phyloP scores from a whole-genome alignment of 2,329 filamentous ascomycete genomes.

The Exophiala sp. region DNA sequence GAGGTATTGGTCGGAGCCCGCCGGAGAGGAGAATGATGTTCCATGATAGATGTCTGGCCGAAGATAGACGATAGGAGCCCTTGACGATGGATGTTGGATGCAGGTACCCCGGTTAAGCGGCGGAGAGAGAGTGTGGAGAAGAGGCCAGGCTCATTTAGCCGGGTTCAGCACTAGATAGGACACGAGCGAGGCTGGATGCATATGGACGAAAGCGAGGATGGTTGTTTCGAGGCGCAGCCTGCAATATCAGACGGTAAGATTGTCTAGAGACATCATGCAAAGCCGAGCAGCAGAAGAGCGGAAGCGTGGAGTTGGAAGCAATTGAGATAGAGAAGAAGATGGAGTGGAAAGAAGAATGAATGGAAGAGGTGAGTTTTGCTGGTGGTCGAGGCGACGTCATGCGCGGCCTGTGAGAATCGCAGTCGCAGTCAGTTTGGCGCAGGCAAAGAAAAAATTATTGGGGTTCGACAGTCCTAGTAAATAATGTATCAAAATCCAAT shows the following conservation, averaged over 20 bases:
- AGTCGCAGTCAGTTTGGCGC: neutral
- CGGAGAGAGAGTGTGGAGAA: conserved; percentile 3
- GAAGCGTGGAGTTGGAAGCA: no score
- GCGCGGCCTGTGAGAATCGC: neutral
- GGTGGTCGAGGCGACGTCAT: neutral
- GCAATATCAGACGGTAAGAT: no score
- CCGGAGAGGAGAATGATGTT: conserved; percentile 17
- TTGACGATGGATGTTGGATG: neutral
- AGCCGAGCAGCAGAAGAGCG: no score
- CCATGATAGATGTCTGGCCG: conserved; percentile 5
- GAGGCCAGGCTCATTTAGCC: neutral
- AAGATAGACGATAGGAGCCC: neutral
- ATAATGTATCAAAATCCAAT: neutral
- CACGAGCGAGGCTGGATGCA: neutral
- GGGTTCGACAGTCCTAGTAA: neutral
- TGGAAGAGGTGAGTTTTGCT: neutral
- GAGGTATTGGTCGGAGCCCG: conserved; percentile 21
- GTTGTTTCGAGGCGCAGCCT: no score
- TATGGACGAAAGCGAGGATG: no score
- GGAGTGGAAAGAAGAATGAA: neutral
- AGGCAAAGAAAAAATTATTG: neutral
- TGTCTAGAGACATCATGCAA: no score
- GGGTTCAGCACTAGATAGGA: neutral
- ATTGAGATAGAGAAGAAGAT: neutral
- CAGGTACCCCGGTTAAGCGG: conserved; percentile 7